These are phyloP conservation scores for Sabuloglossum arenarium DNA, from an alignment of 495 filamentous ascomycete genomes.

Conservation along the genomic window DNA sequence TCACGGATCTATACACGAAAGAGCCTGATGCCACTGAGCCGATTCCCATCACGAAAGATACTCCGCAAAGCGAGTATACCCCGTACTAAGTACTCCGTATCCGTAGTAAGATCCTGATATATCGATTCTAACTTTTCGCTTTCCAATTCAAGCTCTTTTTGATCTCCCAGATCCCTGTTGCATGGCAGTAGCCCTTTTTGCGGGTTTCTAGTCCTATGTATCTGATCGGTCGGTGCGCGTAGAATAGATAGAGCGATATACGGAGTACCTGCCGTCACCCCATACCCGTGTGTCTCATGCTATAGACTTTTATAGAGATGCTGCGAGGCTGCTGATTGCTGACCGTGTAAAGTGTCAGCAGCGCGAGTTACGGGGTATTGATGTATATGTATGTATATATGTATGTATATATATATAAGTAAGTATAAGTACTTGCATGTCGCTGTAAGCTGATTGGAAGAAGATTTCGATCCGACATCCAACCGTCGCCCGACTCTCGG, in stretches of 20 bases:
- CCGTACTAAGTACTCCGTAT: too few relatives aligned
- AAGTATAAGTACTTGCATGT: too few relatives aligned
- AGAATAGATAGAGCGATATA: background rate
- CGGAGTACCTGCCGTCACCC: background rate
- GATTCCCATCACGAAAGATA: too few relatives aligned
- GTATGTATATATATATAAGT: too few relatives aligned
- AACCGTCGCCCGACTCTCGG: background rate
- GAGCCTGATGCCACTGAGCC: too few relatives aligned
- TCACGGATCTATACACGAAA: too few relatives aligned
- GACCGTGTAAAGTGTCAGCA: too few relatives aligned
- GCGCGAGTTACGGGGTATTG: too few relatives aligned
- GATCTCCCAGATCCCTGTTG: background rate
- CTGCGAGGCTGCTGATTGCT: too few relatives aligned
- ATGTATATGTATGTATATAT: too few relatives aligned
- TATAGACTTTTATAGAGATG: background rate
- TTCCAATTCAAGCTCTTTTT: background rate
- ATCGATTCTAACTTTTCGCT: background rate
- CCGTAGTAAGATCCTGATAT: background rate
- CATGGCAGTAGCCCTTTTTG: conserved; percentile 1
- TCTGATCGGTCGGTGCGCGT: background rate
- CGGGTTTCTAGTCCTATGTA: background rate
- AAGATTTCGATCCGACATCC: background rate
- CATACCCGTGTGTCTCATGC: background rate
- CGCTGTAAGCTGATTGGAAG: background rate
- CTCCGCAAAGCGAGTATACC: too few relatives aligned